Evolutionary conservation across 2,329 filamentous ascomycete genomes (phyloP), one percentile per base, ranked within the genome.

Genomic region (Magnaporthiopsis incrustans): DNA sequence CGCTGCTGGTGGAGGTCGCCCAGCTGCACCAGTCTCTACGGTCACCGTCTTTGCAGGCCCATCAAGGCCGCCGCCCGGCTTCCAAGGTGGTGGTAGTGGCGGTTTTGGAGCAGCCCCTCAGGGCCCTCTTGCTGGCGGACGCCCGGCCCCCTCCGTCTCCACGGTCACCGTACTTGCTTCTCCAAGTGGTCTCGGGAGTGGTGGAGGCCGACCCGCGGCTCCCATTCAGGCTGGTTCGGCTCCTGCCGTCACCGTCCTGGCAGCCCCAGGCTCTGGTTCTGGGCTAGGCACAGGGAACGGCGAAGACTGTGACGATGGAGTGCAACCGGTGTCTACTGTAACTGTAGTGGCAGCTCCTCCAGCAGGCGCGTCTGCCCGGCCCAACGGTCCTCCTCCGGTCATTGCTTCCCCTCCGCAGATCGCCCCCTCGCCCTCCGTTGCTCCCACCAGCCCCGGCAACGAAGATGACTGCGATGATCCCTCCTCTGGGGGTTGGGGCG

Each of bases 151-250:
- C 14, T 53, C 44, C 33, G 10, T 63, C 12, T 63, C 64, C 3
- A 65, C 64, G 27, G 50, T 63, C 32, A 65, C 64, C 15, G 61
- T 65, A 50, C 6, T 65, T 8, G 64, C 59, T 12, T 58, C 50
- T 44, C 44, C 60, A 18, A 58, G n/a, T 11, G 44, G 25, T 58
- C n/a, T 38, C 32, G 57, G 25, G 38, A 10, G 64, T 57, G 25
- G 38, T 25, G 27, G 53, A 18, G 32, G 61, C 38, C n/a, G 26
- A 22, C 22, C 32, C 22, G 15, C 33, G 18, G 3, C n/a, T 27
- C 53, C 25, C n/a, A 38, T 14, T 7, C 38, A 18, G 61, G 18
- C 50, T 27, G n/a, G 22, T 7, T 6, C 44, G n/a, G 44, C 44
- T 53, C n/a, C 44, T 57, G 57, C 61, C 22, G 61, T 33, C n/a